phyloP scores from a whole-genome alignment of 768 basidiomycete species.

The Boletus sensibilis region DNA sequence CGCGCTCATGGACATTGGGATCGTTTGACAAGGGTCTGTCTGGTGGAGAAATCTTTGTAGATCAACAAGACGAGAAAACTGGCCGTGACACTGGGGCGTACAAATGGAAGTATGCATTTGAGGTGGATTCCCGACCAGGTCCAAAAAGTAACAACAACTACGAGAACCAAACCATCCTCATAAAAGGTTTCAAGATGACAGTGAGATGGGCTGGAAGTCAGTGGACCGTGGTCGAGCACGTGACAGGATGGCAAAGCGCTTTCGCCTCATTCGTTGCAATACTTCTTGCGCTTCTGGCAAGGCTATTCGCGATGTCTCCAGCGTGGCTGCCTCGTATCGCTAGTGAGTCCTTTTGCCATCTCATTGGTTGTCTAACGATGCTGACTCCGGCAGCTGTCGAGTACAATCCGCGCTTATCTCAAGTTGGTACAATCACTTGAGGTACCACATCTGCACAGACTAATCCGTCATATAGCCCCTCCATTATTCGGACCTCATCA shows the following conservation, averaged over 20 bases:
- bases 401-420: neutral
- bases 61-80: too few species aligned
- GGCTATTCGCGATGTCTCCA: too few species aligned
- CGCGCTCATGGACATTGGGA: neutral
- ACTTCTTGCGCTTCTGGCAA: neutral
- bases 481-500: slow-evolving; percentile 9
- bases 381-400: neutral
- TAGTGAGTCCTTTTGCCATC: too few species aligned
- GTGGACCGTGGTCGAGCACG: neutral
- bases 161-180: slow-evolving; percentile 12
- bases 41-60: neutral
- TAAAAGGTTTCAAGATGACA: slow-evolving; percentile 9
- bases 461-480: neutral
- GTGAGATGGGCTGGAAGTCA: neutral
- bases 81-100: neutral
- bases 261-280: neutral
- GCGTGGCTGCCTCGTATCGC: neutral
- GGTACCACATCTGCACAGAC: too few species aligned
- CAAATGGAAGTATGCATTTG: neutral
- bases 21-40: neutral
- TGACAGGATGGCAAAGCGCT: neutral
- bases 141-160: neutral
- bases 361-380: too few species aligned
- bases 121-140: neutral
- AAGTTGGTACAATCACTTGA: neutral